A percentile compares a stretch with the other conserved stretches of the same genome.
Conservation (phyloP, 768 basidiomycete species). For the Boletus rufocinnamomeus region DNA sequence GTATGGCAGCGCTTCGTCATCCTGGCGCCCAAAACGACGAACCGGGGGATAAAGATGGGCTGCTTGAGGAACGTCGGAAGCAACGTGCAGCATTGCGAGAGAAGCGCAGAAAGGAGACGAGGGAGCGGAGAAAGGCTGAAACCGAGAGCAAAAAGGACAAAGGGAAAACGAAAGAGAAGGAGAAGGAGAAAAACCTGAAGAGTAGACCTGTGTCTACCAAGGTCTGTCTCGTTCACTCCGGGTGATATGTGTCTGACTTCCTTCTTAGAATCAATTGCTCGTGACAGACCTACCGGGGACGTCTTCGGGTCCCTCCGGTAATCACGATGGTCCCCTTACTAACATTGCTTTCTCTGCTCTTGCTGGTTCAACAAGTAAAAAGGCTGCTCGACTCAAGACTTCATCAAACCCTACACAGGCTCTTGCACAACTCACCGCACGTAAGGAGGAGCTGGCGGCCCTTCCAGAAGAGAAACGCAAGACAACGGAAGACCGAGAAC, state of each 20-base stretch:
- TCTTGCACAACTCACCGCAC: constrained; percentile 72
- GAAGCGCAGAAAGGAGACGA: constrained; percentile 80
- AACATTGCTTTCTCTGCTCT: constrained; percentile 71
- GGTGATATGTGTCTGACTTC: neutral
- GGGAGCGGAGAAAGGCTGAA: constrained; percentile 74
- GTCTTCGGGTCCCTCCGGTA: constrained; percentile 25
- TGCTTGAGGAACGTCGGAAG: constrained; percentile 76
- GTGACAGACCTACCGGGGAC: constrained; percentile 52
- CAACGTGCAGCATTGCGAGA: constrained; percentile 85
- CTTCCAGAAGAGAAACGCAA: constrained; percentile 86
- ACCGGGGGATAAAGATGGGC: constrained; percentile 71
- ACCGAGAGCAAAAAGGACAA: constrained; percentile 57
- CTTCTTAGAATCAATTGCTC: constrained; percentile 63
- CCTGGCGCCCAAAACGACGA: constrained; percentile 40
- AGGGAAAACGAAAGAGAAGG: constrained; percentile 50
- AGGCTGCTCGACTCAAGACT: constrained; percentile 58
- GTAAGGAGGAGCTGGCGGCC: constrained; percentile 73
- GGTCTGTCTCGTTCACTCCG: constrained; percentile 39
- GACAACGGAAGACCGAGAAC: constrained; percentile 75
- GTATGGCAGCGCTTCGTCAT: constrained; percentile 68
- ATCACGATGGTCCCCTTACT: constrained; percentile 46
- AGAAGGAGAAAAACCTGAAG: constrained; percentile 48
- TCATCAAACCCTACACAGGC: constrained; percentile 85
- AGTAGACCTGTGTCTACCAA: constrained; percentile 51
- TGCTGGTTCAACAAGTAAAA: constrained; percentile 53